phyloP scores from a whole-genome alignment of 2,329 filamentous ascomycete genomes.

The Calonectria hawksworthii region DNA sequence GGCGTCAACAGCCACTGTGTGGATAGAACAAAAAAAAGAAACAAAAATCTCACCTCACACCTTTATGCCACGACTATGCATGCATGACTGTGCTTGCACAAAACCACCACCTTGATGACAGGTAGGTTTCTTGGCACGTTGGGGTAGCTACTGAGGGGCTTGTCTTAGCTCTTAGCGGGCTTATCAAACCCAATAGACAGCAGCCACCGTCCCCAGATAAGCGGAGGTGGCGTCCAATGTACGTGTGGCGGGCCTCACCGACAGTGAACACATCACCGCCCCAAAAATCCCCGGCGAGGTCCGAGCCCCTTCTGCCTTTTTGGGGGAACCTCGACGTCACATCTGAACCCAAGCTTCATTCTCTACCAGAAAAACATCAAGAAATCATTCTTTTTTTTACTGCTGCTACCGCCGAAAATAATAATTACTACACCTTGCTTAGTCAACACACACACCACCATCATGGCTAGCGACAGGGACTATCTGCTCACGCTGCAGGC shows the following conservation, averaged over 20 bases:
- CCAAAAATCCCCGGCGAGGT: slow-evolving; percentile 1
- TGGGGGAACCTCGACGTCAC: not conserved
- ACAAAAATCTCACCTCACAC: not conserved
- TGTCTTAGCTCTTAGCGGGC: not conserved
- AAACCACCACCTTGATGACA: not conserved
- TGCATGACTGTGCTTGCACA: not conserved
- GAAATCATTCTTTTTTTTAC: not conserved
- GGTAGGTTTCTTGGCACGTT: not conserved
- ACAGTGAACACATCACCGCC: slow-evolving; percentile 9
- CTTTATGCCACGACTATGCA: not conserved
- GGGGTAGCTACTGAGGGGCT: slow-evolving; percentile 2
- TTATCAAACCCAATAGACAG: not conserved
- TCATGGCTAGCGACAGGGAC: slow-evolving; percentile 35
- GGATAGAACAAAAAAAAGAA: not conserved
- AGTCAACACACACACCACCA: not conserved
- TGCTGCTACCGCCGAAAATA: not conserved
- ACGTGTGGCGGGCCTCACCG: slow-evolving; percentile 7
- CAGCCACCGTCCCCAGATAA: slow-evolving; percentile 5
- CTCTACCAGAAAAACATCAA: not conserved
- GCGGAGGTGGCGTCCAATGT: slow-evolving; percentile 11
- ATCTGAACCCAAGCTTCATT: not conserved
- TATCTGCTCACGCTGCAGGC: slow-evolving; percentile 55
- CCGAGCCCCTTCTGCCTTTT: not conserved
- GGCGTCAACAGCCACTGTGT: not conserved
- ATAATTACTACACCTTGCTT: not conserved